Evolutionary conservation across 305 asterid genomes (phyloP).

Genomic region (Rubia occidens): DNA sequence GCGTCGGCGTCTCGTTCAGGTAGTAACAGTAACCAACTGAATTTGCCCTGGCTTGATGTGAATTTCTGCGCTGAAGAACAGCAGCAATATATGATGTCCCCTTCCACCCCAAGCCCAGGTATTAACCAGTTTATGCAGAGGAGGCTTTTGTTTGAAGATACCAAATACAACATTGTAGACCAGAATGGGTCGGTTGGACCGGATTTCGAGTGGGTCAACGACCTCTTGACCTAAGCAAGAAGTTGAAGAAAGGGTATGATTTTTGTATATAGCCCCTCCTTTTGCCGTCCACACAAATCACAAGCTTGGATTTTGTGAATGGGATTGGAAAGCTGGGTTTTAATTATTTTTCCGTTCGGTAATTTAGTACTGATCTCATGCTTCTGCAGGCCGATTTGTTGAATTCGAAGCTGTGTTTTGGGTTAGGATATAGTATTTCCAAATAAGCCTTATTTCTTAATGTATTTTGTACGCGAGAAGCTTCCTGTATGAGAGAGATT

Average conservation of each 20-base stretch:
- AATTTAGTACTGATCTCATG: constrained; percentile 3
- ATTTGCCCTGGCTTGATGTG: constrained; percentile 40
- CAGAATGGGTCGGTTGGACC: constrained; percentile 42
- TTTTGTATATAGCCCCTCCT: constrained; percentile 21
- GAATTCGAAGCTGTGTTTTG: neutral
- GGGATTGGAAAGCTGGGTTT: constrained; percentile 3
- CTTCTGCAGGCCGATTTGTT: neutral
- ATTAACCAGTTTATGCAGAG: constrained; percentile 19
- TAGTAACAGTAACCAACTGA: constrained; percentile 5
- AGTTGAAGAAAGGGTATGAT: constrained; percentile 7
- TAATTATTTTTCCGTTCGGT: constrained; percentile 9
- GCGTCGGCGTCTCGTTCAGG: neutral
- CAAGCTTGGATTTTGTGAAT: neutral
- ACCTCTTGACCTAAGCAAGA: constrained; percentile 45
- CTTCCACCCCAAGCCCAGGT: constrained; percentile 39
- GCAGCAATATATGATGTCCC: constrained; percentile 50
- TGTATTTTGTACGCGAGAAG: neutral
- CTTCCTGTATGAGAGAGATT: neutral
- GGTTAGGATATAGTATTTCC: neutral
- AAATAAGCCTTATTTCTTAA: neutral
- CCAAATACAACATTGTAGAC: constrained; percentile 6
- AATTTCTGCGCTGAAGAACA: constrained; percentile 37
- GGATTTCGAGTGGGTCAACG: constrained; percentile 79
- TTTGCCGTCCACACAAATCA: constrained; percentile 10
- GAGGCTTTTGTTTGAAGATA: constrained; percentile 33